phyloP scores from a whole-genome alignment of 2,329 filamentous ascomycete species.

The Calonectria crousiana region DNA sequence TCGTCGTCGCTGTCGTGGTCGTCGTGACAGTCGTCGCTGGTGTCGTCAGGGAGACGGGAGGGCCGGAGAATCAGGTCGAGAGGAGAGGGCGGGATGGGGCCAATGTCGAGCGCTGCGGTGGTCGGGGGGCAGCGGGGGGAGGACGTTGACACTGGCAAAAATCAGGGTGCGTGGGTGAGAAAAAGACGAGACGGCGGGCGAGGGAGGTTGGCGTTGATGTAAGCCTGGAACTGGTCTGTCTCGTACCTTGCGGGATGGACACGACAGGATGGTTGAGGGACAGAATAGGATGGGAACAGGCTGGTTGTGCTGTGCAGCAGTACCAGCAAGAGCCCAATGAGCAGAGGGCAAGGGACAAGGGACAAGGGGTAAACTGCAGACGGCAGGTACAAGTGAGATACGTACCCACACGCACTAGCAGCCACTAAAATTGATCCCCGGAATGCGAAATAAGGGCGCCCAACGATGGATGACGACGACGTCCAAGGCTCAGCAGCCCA shows the following conservation, averaged over 20 bases:
- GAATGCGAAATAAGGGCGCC: slow-evolving; percentile 7
- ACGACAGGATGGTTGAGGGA: not conserved
- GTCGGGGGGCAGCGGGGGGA: not conserved
- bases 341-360: not conserved
- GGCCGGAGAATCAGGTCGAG: not conserved
- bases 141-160: not conserved
- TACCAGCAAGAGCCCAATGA: not conserved
- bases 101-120: not conserved
- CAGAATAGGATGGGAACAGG: not conserved
- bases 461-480: slow-evolving; percentile 11
- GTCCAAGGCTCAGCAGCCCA: not conserved
- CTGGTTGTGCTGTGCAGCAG: not conserved
- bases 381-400: slow-evolving; percentile 7
- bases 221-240: slow-evolving; percentile 22
- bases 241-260: not conserved
- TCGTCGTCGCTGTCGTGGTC: not conserved
- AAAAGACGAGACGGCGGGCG: slow-evolving; percentile 24
- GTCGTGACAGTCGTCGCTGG: not conserved
- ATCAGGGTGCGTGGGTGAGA: slow-evolving; percentile 6
- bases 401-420: not conserved
- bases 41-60: not conserved
- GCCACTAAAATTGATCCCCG: slow-evolving; percentile 4
- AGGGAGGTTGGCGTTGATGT: slow-evolving; percentile 37
- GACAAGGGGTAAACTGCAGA: slow-evolving; percentile 28
- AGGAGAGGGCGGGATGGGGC: not conserved